These are phyloP conservation scores for Ceratobasidium sp. DNA, from an alignment of 1,284 basidiomycete genomes.

Conservation along the genomic window DNA sequence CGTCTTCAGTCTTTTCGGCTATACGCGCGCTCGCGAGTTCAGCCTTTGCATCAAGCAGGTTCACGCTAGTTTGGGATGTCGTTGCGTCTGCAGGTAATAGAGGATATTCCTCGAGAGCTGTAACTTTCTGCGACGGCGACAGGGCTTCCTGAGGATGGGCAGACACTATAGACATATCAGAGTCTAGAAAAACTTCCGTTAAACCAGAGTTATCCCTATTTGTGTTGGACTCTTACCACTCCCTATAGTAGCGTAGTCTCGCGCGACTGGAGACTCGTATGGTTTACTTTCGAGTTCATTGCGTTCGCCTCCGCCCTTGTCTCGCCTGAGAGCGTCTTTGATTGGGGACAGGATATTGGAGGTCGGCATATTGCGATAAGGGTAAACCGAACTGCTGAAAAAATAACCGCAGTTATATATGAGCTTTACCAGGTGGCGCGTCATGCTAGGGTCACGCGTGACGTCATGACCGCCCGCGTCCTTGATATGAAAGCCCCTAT, in stretches of 20 bases:
- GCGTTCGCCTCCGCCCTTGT: not conserved
- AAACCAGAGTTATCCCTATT: not conserved
- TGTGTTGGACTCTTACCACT: not conserved
- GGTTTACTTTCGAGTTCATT: not conserved
- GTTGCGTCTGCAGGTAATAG: not conserved
- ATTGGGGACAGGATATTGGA: slow-evolving; percentile 14
- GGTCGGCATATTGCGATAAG: not conserved
- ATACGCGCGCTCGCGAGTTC: slow-evolving; percentile 1
- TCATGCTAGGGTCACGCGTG: slow-evolving; percentile 9
- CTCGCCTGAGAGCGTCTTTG: slow-evolving; percentile 6
- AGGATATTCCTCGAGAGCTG: not conserved
- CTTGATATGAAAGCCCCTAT: not conserved
- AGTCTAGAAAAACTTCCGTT: not conserved
- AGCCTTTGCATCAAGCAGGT: slow-evolving; percentile 13
- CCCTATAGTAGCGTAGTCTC: slow-evolving; percentile 12
- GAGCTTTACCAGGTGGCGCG: slow-evolving; percentile 7
- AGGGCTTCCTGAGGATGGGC: not conserved
- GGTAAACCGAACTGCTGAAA: not conserved
- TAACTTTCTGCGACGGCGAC: not conserved
- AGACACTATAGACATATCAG: not conserved
- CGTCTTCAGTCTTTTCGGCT: not conserved
- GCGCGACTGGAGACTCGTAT: not conserved
- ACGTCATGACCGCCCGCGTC: slow-evolving; percentile 10
- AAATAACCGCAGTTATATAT: slow-evolving; percentile 9
- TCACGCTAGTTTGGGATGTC: not conserved